Percentiles rank a stretch among this genome's conserved stretches.
Conservation (phyloP, 1,284 basidiomycete species). For the Lentinus polychrous region DNA sequence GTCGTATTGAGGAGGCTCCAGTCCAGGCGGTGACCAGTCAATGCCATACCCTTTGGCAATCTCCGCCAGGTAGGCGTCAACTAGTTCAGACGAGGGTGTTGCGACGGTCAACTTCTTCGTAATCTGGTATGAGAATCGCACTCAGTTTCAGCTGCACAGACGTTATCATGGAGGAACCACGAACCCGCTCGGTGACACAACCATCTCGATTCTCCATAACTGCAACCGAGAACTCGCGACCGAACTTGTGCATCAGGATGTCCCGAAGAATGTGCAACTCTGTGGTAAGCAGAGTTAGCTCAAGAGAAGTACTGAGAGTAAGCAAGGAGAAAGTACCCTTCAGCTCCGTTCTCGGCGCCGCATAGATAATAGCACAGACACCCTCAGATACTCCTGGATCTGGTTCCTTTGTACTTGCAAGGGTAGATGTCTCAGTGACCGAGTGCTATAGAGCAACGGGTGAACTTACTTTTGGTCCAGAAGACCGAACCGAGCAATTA, state of each 20-base stretch:
- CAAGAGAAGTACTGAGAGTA: slow-evolving; percentile 4
- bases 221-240: slow-evolving; percentile 73
- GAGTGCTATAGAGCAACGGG: slow-evolving; percentile 6
- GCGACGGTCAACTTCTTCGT: slow-evolving; percentile 63
- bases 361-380: slow-evolving; percentile 77
- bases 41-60: slow-evolving; percentile 85
- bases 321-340: slow-evolving; percentile 50
- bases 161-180: slow-evolving; percentile 14
- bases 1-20: slow-evolving; percentile 11
- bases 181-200: slow-evolving; percentile 76
- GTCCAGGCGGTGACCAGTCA: slow-evolving; percentile 48
- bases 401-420: slow-evolving; percentile 67
- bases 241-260: slow-evolving; percentile 91
- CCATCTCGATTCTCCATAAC: slow-evolving; percentile 79
- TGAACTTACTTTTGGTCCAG: slow-evolving; percentile 73
- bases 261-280: slow-evolving; percentile 91
- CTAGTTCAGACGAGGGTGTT: slow-evolving; percentile 68
- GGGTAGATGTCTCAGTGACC: not conserved
- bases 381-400: slow-evolving; percentile 79
- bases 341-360: slow-evolving; percentile 85
- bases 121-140: slow-evolving; percentile 37
- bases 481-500: slow-evolving; percentile 89
- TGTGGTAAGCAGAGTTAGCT: slow-evolving; percentile 20
- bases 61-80: slow-evolving; percentile 83
- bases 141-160: not conserved